Base-by-base conservation (phyloP, 371 early-diverging fungal species). In the Lichtheimia corymbifera region DNA sequence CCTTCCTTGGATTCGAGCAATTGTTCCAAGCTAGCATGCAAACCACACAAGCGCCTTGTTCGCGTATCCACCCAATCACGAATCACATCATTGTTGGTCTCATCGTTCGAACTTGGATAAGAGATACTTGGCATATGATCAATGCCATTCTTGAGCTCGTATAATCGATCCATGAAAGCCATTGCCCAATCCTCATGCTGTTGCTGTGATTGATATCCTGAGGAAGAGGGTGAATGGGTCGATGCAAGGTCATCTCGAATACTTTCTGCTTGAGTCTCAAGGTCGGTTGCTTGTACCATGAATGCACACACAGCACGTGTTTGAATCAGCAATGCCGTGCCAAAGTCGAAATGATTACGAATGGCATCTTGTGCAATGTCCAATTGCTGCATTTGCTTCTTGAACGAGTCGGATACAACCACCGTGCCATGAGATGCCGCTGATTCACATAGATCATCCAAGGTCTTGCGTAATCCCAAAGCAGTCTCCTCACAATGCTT, bases 231-330 rank as follows among this genome's bases (percentile, higher is more conserved):
- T 35, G 35, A 35, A 35, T 35, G 61, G 43, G 61, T 53, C 1
- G 67, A 55, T n/a, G 72, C 72, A 35, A 80, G 68, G 45, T 76
- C 77, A 53, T 80, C 77, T 2, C 80, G 71, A 17, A 80, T 72
- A 27, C 69, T 41, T 20, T 76, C 80, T 1, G 82, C 82, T 3
- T 70, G 71, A 30, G 73, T 70, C 52, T 78, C 79, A 12, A 81
- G 55, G 30, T 72, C 70, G 11, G 71, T 65, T 1, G 72, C 72
- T 41, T 73, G 61, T 30, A 62, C 20, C 14, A 76, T 59, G 45
- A 81, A 81, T 11, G 65, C 70, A 30, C 67, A 55, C 13, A 78
- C 64, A n/a, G 70, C 42, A 28, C 74, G 65, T 1, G 71, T 64
- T 45, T 81, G 82, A 5, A 67, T 60, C 4, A 81, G 67, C 3